Evolutionary conservation across 352 stramenopile species (phyloP).

Genomic region (Globisporangium paroecandrum): DNA sequence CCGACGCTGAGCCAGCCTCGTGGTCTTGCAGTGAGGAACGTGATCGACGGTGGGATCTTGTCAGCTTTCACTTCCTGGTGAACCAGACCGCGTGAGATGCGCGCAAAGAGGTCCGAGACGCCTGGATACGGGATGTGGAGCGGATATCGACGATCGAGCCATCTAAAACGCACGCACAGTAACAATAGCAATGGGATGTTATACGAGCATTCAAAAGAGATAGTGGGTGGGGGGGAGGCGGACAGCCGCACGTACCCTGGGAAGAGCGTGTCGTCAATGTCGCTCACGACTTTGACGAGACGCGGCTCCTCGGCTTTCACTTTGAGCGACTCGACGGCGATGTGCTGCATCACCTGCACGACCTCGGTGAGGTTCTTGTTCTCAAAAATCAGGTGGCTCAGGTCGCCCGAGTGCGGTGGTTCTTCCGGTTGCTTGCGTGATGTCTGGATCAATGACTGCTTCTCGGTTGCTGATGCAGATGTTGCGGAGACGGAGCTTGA

Average conservation of each 20-base stretch:
- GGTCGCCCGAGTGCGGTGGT: slow-evolving; percentile 61
- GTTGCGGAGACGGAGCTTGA: neutral
- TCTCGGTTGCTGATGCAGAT: neutral
- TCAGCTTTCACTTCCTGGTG: slow-evolving; percentile 32
- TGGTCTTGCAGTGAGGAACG: slow-evolving; percentile 76
- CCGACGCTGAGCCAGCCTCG: slow-evolving; percentile 79
- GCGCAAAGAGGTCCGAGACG: slow-evolving; percentile 64
- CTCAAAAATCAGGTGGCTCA: slow-evolving; percentile 71
- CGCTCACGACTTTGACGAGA: slow-evolving; percentile 84
- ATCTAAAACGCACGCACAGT: slow-evolving; percentile 19
- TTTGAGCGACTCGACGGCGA: slow-evolving; percentile 71
- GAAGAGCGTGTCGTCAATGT: slow-evolving; percentile 85
- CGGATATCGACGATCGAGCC: slow-evolving; percentile 69
- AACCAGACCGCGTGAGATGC: slow-evolving; percentile 54
- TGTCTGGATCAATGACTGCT: neutral
- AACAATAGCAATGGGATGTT: neutral
- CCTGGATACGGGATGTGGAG: slow-evolving; percentile 78
- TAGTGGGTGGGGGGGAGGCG: neutral
- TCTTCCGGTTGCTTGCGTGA: slow-evolving; percentile 22
- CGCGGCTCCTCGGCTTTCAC: slow-evolving; percentile 51
- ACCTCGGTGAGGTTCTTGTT: slow-evolving; percentile 82
- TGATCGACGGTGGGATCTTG: slow-evolving; percentile 51
- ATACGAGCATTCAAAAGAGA: neutral
- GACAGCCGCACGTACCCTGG: slow-evolving; percentile 30
- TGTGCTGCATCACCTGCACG: slow-evolving; percentile 81